phyloP scores from a whole-genome alignment of 345 rosid species.

The Moringa oleifera region DNA sequence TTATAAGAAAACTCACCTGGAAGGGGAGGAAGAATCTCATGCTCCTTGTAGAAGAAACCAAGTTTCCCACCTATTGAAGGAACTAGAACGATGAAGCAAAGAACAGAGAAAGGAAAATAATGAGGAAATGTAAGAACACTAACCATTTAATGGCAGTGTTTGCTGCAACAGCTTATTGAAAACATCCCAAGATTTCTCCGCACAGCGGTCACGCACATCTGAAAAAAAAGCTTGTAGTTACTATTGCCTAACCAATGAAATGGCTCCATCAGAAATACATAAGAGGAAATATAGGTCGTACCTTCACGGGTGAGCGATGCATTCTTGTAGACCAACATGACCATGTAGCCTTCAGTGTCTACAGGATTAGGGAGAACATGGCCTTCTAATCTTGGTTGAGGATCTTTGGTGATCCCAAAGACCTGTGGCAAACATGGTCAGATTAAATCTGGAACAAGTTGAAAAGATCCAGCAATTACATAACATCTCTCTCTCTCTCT shows the following conservation, averaged over 20 bases:
- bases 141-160: constrained; percentile 79
- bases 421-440: constrained; percentile 45
- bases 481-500: too few species aligned
- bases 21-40: constrained; percentile 95
- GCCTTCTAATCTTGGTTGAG: constrained; percentile 77
- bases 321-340: constrained; percentile 83
- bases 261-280: constrained; percentile 5
- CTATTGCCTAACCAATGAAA: background rate
- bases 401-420: constrained; percentile 73
- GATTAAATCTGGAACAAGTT: constrained; percentile 3
- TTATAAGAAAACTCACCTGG: constrained; percentile 49
- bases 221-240: constrained; percentile 3
- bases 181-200: constrained; percentile 77
- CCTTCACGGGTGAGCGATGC: constrained; percentile 96
- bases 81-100: constrained; percentile 24
- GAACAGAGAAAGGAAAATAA: constrained; percentile 10
- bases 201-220: constrained; percentile 69
- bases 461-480: too few species aligned
- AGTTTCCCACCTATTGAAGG: constrained; percentile 66
- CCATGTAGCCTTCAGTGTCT: constrained; percentile 88
- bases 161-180: constrained; percentile 63
- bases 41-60: constrained; percentile 93
- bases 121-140: constrained; percentile 6
- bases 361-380: constrained; percentile 90
- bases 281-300: constrained; percentile 12